These are phyloP conservation scores for Arachis monticola DNA, from an alignment of 331 rosid genomes.

Conservation along the genomic window DNA sequence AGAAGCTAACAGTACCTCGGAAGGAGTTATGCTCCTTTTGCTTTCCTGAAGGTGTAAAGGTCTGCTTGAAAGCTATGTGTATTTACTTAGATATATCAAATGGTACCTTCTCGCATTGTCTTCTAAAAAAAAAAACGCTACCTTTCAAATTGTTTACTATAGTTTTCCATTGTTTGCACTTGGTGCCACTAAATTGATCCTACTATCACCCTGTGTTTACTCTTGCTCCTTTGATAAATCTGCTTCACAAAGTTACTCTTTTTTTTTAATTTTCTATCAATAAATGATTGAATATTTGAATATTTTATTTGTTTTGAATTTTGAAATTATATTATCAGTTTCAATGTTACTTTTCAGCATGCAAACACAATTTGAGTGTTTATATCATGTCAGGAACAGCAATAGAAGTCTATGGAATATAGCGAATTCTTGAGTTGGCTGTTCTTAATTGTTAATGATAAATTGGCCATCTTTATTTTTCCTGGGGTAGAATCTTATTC, in stretches of 20 bases:
- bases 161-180: constrained; percentile 19
- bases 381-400: not conserved
- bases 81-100: constrained; percentile 3
- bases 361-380: constrained; percentile 4
- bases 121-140: not conserved
- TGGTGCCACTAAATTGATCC: constrained; percentile 3
- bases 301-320: constrained; percentile 23
- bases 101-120: not conserved
- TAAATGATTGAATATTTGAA: not conserved
- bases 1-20: constrained; percentile 64
- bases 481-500: not conserved
- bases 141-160: constrained; percentile 24
- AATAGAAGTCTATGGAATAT: constrained; percentile 24
- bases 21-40: constrained; percentile 87
- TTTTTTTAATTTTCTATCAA: constrained; percentile 14
- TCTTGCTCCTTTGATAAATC: constrained; percentile 26
- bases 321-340: not conserved
- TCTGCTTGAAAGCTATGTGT: constrained; percentile 41
- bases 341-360: not conserved
- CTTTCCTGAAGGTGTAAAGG: constrained; percentile 92
- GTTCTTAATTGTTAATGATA: constrained; percentile 25
- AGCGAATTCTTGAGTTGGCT: constrained; percentile 11
- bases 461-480: constrained; percentile 7
- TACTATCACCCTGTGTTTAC: constrained; percentile 6
- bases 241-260: constrained; percentile 16